These are phyloP conservation scores for Chaetomiaceae sp. DNA, from an alignment of 2,329 filamentous ascomycete genomes.

Conservation along the genomic window DNA sequence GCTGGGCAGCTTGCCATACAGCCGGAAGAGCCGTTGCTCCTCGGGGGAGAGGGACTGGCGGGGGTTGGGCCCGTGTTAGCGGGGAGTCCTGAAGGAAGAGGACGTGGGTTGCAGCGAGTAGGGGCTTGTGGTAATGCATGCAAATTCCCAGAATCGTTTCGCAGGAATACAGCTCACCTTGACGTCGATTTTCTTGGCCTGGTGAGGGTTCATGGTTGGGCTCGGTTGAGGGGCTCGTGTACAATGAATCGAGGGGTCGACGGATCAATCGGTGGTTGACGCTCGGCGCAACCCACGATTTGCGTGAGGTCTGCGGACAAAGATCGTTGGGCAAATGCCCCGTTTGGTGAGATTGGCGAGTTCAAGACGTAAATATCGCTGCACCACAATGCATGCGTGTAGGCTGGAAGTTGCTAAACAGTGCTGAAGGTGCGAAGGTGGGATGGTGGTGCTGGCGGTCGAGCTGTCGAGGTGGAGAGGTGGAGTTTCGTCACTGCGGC, in stretches of 20 bases:
- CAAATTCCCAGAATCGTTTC: too few species aligned
- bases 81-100: neutral
- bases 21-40: slow-evolving; percentile 91
- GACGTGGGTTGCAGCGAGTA: neutral
- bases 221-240: neutral
- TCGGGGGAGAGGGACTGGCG: slow-evolving; percentile 83
- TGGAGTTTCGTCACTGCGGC: slow-evolving; percentile 8
- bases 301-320: neutral
- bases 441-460: slow-evolving; percentile 13
- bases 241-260: neutral
- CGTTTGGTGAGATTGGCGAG: neutral
- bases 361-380: neutral
- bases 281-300: neutral
- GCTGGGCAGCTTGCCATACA: slow-evolving; percentile 96
- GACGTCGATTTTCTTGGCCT: slow-evolving; percentile 98
- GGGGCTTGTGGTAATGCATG: too few species aligned
- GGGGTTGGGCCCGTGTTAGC: slow-evolving; percentile 4
- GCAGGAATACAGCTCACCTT: slow-evolving; percentile 64
- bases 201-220: slow-evolving; percentile 77
- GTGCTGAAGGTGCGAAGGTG: slow-evolving; percentile 5
- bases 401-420: slow-evolving; percentile 3
- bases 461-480: slow-evolving; percentile 3
- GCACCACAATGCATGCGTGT: neutral
- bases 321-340: neutral
- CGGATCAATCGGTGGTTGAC: neutral